phyloP scores from a whole-genome alignment of 2,329 filamentous ascomycete genomes.

The Verticillium nonalfalfae region DNA sequence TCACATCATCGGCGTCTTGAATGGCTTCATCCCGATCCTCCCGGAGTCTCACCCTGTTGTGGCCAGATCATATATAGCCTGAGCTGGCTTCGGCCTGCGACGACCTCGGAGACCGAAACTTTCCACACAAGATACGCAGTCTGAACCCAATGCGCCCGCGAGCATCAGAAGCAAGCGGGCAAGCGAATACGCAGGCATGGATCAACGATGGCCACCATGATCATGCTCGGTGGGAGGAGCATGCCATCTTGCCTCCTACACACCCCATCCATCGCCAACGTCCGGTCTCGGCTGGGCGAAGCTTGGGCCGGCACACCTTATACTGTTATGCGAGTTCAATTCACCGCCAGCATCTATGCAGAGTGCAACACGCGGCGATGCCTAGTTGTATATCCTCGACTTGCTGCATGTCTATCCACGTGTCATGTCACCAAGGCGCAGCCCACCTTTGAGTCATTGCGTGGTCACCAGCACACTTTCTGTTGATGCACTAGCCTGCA shows the following conservation, averaged over 20 bases:
- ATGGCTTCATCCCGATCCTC: slow-evolving; percentile 1
- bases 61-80: background rate
- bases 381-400: background rate
- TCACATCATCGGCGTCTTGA: slow-evolving; percentile 1
- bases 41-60: slow-evolving; percentile 1
- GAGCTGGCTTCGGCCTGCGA: background rate
- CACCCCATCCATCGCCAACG: background rate
- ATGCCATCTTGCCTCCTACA: background rate
- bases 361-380: background rate
- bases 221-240: background rate
- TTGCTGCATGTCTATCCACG: background rate
- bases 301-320: background rate
- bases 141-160: background rate
- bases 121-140: background rate
- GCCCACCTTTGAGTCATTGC: background rate
- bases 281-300: background rate
- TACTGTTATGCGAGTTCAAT: background rate
- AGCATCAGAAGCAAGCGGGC: background rate
- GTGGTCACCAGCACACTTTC: background rate
- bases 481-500: background rate
- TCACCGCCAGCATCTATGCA: background rate
- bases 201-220: background rate
- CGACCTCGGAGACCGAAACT: background rate
- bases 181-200: background rate
- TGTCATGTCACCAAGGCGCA: background rate